Percentiles rank a stretch among this genome's conserved stretches.
phyloP scores from a whole-genome alignment of 495 filamentous ascomycete species.

The Penicillium cataractarum region DNA sequence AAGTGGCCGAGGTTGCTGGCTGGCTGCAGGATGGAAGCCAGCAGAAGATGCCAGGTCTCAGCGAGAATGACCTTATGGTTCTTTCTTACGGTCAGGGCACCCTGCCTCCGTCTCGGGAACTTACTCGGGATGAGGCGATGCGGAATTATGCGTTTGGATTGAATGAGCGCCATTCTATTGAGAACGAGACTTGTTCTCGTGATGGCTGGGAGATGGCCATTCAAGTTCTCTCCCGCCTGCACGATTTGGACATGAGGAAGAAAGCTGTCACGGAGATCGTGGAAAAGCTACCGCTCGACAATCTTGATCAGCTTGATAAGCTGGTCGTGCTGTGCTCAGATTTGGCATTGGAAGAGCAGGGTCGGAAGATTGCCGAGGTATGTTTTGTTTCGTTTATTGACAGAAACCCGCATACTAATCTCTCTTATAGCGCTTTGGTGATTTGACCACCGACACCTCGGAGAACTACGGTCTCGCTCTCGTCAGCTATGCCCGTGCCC shows the following conservation, averaged over 20 bases:
- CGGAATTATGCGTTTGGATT: constrained; percentile 67
- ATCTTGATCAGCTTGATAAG: constrained; percentile 69
- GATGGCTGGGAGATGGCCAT: constrained; percentile 89
- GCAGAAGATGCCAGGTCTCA: constrained; percentile 46
- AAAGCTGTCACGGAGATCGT: constrained; percentile 70
- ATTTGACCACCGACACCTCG: constrained; percentile 64
- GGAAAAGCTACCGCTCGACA: constrained; percentile 63
- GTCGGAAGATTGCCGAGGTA: constrained; percentile 76
- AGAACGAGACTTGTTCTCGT: constrained; percentile 43
- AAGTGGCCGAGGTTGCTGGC: constrained; percentile 71
- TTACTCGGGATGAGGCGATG: constrained; percentile 69
- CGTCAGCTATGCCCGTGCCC: constrained; percentile 83
- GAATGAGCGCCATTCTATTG: constrained; percentile 46
- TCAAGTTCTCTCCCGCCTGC: constrained; percentile 72
- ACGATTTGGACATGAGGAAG: constrained; percentile 64
- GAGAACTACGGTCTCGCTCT: constrained; percentile 79
- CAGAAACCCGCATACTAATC: constrained; percentile 3
- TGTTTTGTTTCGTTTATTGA: constrained; percentile 21
- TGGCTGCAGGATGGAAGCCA: constrained; percentile 61
- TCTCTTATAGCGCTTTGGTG: constrained; percentile 69
- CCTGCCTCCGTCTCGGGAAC: constrained; percentile 14
- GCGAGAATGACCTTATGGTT: constrained; percentile 64
- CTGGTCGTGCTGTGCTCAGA: constrained; percentile 70
- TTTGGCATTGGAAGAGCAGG: constrained; percentile 70
- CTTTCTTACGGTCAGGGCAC: constrained; percentile 54